Evolutionary conservation across 345 rosid species (phyloP).

Genomic region (Linum usitatissimum): DNA sequence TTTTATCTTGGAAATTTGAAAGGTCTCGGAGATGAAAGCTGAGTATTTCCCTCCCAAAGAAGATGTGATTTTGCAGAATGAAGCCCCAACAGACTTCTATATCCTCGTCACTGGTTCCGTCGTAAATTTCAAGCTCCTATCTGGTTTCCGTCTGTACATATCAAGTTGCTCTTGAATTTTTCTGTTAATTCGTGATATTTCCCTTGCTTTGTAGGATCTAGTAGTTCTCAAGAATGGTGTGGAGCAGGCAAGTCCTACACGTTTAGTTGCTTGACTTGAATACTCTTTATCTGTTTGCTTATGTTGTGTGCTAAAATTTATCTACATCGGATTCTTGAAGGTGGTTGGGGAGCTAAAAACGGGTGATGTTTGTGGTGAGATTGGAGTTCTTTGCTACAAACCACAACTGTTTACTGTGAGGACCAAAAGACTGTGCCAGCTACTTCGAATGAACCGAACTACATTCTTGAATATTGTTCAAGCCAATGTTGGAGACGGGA

Average conservation of each 20-base stretch:
- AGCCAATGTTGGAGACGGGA: conserved; percentile 89
- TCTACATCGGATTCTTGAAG: conserved; percentile 26
- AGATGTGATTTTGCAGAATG: conserved; percentile 27
- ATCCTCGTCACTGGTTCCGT: conserved; percentile 25
- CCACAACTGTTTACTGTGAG: conserved; percentile 86
- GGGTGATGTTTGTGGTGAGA: conserved; percentile 80
- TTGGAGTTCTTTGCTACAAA: conserved; percentile 74
- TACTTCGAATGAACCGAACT: conserved; percentile 76
- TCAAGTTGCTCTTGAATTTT: background rate
- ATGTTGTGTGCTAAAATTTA: background rate
- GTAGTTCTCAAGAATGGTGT: conserved; percentile 16
- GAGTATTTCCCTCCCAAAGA: conserved; percentile 27
- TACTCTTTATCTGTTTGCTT: background rate
- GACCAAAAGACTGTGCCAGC: conserved; percentile 81
- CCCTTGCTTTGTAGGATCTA: conserved; percentile 14
- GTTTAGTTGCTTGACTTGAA: background rate
- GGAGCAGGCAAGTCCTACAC: conserved; percentile 19
- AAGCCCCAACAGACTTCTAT: conserved; percentile 25
- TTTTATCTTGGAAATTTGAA: background rate
- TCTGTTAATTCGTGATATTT: background rate
- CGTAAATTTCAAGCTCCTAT: conserved; percentile 5
- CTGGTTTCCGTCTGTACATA: background rate
- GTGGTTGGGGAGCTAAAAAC: conserved; percentile 55
- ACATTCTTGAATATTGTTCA: conserved; percentile 75
- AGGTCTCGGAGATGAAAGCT: conserved; percentile 31